phyloP scores from a whole-genome alignment of 2,329 filamentous ascomycete genomes.

The Aureobasidium sp. region DNA sequence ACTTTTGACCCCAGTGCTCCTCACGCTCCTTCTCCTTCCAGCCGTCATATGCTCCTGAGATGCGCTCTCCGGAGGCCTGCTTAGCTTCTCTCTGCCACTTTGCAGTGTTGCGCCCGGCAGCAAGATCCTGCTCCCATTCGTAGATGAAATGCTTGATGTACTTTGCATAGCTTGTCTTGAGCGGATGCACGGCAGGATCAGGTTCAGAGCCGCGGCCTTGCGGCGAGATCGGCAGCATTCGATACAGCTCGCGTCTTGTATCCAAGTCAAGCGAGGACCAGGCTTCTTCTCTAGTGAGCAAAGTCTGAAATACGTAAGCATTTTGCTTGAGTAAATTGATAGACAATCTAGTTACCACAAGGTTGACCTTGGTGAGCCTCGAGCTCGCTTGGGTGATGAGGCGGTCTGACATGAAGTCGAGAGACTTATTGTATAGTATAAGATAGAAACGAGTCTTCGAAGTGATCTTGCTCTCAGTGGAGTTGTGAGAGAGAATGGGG shows the following conservation, averaged over 20 bases:
- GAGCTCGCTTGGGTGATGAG: slow-evolving; percentile 12
- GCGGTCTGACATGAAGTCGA: neutral
- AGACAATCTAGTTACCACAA: neutral
- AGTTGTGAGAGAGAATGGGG: neutral
- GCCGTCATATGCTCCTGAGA: slow-evolving; percentile 49
- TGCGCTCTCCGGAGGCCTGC: slow-evolving; percentile 45
- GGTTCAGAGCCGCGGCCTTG: slow-evolving; percentile 22
- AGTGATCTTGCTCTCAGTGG: neutral
- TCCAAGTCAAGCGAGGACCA: slow-evolving; percentile 24
- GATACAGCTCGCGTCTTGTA: slow-evolving; percentile 23
- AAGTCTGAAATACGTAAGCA: slow-evolving; percentile 18
- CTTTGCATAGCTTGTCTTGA: slow-evolving; percentile 38
- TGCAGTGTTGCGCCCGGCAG: slow-evolving; percentile 48
- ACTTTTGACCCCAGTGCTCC: slow-evolving; percentile 52
- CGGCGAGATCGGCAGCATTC: slow-evolving; percentile 24
- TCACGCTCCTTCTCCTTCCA: slow-evolving; percentile 51
- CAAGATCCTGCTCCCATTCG: slow-evolving; percentile 50
- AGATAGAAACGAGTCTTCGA: too few relatives aligned
- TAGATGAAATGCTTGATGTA: slow-evolving; percentile 48
- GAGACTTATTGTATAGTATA: too few relatives aligned
- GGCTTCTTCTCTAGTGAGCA: slow-evolving; percentile 25
- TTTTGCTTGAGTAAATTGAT: neutral
- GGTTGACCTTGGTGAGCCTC: slow-evolving; percentile 13
- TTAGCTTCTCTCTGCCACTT: slow-evolving; percentile 51
- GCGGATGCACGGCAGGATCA: slow-evolving; percentile 32